Conservation (phyloP, 345 rosid genomes). For the Citrus maxima region DNA sequence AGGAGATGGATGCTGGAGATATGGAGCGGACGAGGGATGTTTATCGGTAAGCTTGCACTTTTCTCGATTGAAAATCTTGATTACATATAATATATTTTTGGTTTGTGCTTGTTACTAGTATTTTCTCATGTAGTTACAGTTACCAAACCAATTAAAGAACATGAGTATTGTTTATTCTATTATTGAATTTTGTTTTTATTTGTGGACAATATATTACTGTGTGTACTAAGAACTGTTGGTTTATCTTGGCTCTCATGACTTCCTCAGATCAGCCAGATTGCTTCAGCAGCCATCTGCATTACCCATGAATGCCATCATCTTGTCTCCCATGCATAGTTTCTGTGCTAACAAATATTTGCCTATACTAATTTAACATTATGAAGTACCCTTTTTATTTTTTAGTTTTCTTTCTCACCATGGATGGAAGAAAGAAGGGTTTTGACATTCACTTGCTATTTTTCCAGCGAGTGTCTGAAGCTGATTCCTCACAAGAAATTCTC, state of each 20-base stretch:
- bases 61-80: neutral
- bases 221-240: neutral
- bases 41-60: slow-evolving; percentile 42
- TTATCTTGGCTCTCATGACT: neutral
- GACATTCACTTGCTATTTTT: slow-evolving; percentile 21
- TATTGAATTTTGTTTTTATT: neutral
- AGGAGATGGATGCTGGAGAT: slow-evolving; percentile 81
- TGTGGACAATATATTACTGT: neutral
- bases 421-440: neutral
- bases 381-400: neutral
- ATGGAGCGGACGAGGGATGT: slow-evolving; percentile 68
- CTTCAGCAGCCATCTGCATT: slow-evolving; percentile 51
- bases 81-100: neutral
- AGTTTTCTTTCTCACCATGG: neutral
- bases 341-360: neutral
- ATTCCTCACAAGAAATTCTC: slow-evolving; percentile 84
- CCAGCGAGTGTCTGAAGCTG: slow-evolving; percentile 76
- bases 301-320: slow-evolving; percentile 23
- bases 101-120: neutral
- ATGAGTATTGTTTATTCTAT: neutral
- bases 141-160: neutral
- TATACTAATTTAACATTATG: neutral
- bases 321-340: slow-evolving; percentile 13
- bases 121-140: neutral
- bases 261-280: neutral